Percentiles rank a stretch among this genome's conserved stretches.
Conservation (phyloP, 2,329 filamentous ascomycete genomes). For the Pezicula carpinea region DNA sequence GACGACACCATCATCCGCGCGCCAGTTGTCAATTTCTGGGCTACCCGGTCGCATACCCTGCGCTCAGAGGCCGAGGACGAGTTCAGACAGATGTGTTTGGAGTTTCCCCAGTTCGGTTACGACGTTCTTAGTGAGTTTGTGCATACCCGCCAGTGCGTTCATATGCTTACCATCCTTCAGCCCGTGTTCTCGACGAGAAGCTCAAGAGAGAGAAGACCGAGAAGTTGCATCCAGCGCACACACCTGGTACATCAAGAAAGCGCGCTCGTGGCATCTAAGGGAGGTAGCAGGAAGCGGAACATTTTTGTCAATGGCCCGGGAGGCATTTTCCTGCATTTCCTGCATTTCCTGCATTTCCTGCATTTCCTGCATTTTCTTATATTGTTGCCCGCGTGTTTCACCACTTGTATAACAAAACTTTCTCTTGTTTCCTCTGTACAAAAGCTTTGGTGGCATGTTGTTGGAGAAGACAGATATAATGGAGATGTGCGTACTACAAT, state of each 20-base stretch:
- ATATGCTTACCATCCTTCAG: constrained; percentile 32
- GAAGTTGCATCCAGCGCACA: constrained; percentile 42
- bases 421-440: no score
- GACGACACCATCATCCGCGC: constrained; percentile 72
- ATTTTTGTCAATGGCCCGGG: no score
- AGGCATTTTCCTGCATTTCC: no score
- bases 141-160: background rate
- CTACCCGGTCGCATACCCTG: constrained; percentile 71
- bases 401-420: no score
- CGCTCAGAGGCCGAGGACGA: constrained; percentile 82
- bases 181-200: constrained; percentile 61
- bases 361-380: background rate
- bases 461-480: no score
- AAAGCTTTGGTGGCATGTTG: no score
- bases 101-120: constrained; percentile 88
- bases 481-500: no score
- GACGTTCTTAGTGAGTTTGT: constrained; percentile 71
- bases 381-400: no score
- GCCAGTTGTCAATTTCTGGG: constrained; percentile 89
- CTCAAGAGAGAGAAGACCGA: constrained; percentile 59
- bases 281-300: background rate
- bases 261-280: constrained; percentile 35
- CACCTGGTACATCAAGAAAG: constrained; percentile 48
- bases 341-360: no score
- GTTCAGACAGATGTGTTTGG: constrained; percentile 79